A percentile compares a stretch with the other conserved stretches of the same genome.
Evolutionary conservation across 2,329 filamentous ascomycete genomes (phyloP).

Genomic region (Penicillium aurantiogriseum): DNA sequence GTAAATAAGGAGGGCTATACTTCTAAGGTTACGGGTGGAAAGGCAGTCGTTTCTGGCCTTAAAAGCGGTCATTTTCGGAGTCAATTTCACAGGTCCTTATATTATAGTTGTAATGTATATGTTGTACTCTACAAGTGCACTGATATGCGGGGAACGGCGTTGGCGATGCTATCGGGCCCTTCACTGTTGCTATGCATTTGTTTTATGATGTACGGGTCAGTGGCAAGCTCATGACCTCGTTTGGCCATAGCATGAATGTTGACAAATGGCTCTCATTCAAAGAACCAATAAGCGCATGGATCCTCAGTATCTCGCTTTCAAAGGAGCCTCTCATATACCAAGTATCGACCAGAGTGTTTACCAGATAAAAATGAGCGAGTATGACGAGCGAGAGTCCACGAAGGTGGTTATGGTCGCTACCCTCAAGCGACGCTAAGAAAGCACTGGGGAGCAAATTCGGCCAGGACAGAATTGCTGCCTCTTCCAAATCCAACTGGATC

Average conservation of each 20-base stretch:
- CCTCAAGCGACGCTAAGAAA: not conserved
- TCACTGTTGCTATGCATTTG: too few species aligned
- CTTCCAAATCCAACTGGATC: not conserved
- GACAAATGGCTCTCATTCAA: not conserved
- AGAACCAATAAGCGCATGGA: not conserved
- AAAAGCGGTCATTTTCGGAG: too few species aligned
- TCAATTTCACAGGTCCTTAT: too few species aligned
- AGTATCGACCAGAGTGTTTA: not conserved
- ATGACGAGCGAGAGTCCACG: not conserved
- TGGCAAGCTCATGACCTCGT: not conserved
- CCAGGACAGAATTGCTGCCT: not conserved
- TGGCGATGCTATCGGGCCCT: too few species aligned
- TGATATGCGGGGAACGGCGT: too few species aligned
- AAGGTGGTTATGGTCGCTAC: not conserved
- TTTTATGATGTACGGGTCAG: not conserved
- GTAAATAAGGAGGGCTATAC: too few species aligned
- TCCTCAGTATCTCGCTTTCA: not conserved
- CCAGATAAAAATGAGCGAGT: not conserved
- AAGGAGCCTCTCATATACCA: not conserved
- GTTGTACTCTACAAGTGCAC: too few species aligned
- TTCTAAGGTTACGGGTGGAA: too few species aligned
- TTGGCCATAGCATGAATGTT: not conserved
- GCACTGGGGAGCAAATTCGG: not conserved
- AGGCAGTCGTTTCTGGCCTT: too few species aligned
- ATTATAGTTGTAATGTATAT: too few species aligned